Evolutionary conservation across 108 stramenopile genomes (phyloP), one percentile per base, ranked within the genome.

Genomic region (Stephanodiscus triporus): DNA sequence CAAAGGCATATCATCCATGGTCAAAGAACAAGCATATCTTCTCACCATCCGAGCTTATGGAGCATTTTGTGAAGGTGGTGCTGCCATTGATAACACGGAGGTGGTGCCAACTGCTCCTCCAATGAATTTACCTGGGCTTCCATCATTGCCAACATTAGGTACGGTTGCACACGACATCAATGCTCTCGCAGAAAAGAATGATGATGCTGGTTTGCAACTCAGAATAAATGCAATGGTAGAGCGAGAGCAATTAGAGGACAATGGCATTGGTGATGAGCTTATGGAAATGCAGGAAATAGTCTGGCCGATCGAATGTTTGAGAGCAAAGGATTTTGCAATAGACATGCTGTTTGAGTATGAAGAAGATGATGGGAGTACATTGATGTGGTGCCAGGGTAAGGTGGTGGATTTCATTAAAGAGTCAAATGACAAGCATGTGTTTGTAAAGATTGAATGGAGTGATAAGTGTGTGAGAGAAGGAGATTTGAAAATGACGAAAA

Each of bases 361-460:
- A 45, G 43, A 45, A 45, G 43, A 45, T 45, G 43, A 45, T 45
- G 51, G 24, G 51, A 53, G 51, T 24, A 53, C 70, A 30, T 45
- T 32, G 32, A 70, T 53, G 51, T 24, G 51, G 23, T 24, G 51
- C 51, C 23, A 20, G 24, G 23, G 20, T 24, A 53, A 38, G 40
- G 55, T 56, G 17, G 55, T 37, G 38, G 40, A 40, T 40, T 69
- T 48, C 19, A 49, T 50, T 9, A 24, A 30, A 6, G 45, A 60
- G n/a, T 74, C 30, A 11, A 73, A 60, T 40, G 60, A 86, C 40
- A 40, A 40, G 40, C 40, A 40, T 40, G 40, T 40, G 32, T 49
- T 40, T n/a, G n/a, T n/a, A n/a, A n/a, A n/a, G n/a, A n/a, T n/a
- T n/a, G n/a, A n/a, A n/a, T n/a, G n/a, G n/a, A n/a, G n/a, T n/a